A percentile compares a stretch with the other conserved stretches of the same genome.
phyloP scores from a whole-genome alignment of 2,329 filamentous ascomycete species.

The Aspergillus thermomutatus region DNA sequence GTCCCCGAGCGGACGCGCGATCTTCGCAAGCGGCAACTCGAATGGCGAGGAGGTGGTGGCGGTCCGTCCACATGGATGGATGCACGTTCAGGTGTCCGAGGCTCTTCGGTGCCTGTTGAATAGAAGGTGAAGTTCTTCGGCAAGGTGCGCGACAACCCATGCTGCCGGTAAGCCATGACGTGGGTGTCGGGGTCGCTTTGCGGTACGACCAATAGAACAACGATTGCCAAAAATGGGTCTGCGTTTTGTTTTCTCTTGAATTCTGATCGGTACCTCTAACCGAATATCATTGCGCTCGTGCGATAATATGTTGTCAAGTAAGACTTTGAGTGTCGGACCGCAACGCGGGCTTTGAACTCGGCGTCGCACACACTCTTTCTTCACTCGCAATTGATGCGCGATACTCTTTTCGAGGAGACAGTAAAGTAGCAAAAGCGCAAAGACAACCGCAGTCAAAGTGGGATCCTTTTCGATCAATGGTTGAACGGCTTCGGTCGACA shows the following conservation, averaged over 20 bases:
- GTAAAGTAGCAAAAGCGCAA: background rate
- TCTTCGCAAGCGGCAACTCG: conserved; percentile 40
- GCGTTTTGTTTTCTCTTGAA: background rate
- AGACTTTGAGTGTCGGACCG: background rate
- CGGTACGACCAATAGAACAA: background rate
- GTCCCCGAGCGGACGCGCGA: conserved; percentile 38
- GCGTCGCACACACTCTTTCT: background rate
- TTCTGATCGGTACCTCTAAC: background rate
- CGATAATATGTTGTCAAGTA: background rate
- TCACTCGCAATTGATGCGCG: background rate
- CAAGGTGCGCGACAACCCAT: conserved; percentile 43
- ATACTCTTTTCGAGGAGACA: background rate
- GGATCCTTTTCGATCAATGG: conserved; percentile 7
- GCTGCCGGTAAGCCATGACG: conserved; percentile 38
- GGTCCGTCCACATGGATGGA: conserved; percentile 38
- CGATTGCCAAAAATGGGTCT: background rate
- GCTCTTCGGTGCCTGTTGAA: conserved; percentile 31
- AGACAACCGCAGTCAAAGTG: background rate
- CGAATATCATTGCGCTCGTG: background rate
- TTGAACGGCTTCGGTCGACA: conserved; percentile 6
- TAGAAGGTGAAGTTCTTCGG: conserved; percentile 47
- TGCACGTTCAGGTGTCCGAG: conserved; percentile 43
- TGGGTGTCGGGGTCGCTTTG: background rate
- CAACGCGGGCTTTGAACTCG: background rate
- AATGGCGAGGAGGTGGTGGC: conserved; percentile 45